Evolutionary conservation across 2,329 filamentous ascomycete genomes (phyloP).

Genomic region (Nectriaceae sp.): DNA sequence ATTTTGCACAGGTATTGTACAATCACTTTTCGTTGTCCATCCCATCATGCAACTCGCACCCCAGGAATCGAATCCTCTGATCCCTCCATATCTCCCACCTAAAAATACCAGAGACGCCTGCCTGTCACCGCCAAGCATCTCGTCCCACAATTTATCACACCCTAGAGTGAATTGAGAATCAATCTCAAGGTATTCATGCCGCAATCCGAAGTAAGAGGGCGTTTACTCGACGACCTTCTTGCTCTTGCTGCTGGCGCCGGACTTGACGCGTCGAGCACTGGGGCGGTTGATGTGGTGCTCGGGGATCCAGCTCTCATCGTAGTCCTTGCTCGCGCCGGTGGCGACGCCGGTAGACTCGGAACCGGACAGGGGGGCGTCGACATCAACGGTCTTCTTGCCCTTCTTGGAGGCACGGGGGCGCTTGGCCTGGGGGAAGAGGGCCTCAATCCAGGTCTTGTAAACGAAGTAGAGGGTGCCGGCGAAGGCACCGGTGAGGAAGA

Average conservation of each 20-base stretch:
- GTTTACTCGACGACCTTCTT: constrained; percentile 35
- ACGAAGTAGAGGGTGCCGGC: constrained; percentile 88
- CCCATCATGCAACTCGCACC: constrained; percentile 1
- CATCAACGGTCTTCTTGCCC: constrained; percentile 67
- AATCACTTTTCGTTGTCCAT: constrained; percentile 9
- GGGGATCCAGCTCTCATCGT: constrained; percentile 94
- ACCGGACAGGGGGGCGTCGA: constrained; percentile 64
- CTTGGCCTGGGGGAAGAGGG: constrained; percentile 91
- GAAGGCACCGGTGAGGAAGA: constrained; percentile 81
- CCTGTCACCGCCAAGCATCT: constrained; percentile 8
- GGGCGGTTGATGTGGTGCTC: constrained; percentile 87
- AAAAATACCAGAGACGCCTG: constrained; percentile 4
- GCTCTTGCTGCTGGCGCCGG: constrained; percentile 50
- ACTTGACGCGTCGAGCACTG: constrained; percentile 68
- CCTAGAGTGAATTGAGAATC: background rate
- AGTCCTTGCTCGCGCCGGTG: constrained; percentile 69
- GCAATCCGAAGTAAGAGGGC: background rate
- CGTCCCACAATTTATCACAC: constrained; percentile 4
- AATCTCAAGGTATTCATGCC: background rate
- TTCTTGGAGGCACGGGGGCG: constrained; percentile 63
- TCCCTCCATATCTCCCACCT: background rate
- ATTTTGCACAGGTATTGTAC: constrained; percentile 28
- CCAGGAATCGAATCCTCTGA: too few relatives aligned
- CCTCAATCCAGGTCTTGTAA: constrained; percentile 97
- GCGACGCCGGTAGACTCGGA: constrained; percentile 71